Evolutionary conservation across 1,139 yeast species (phyloP).

Genomic region (Meyerozyma athensensis): DNA sequence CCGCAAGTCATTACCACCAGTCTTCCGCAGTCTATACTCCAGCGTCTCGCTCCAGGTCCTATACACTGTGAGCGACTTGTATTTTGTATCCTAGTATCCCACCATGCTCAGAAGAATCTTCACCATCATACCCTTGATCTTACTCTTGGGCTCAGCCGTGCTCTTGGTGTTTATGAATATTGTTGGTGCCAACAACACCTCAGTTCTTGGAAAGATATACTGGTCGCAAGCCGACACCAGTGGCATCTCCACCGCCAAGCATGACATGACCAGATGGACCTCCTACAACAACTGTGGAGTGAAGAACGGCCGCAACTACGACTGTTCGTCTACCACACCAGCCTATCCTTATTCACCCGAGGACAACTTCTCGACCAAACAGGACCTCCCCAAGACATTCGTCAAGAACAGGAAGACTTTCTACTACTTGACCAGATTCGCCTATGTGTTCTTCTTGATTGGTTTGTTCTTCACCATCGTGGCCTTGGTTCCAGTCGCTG

Average conservation of each 20-base stretch:
- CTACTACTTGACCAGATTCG: conserved; percentile 61
- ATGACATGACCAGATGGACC: conserved; percentile 62
- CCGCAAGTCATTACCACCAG: too few species aligned
- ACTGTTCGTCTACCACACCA: conserved; percentile 47
- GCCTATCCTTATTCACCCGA: conserved; percentile 68
- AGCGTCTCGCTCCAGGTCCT: too few species aligned
- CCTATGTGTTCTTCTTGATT: conserved; percentile 63
- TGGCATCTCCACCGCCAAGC: conserved; percentile 44
- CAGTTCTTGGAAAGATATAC: conserved; percentile 36
- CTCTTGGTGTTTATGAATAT: conserved; percentile 58
- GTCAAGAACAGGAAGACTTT: conserved; percentile 41
- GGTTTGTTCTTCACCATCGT: conserved; percentile 53
- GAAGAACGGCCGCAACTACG: conserved; percentile 26
- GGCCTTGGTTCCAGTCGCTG: conserved; percentile 37
- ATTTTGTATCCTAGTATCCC: too few species aligned
- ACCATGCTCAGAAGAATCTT: conserved; percentile 14
- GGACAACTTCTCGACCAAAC: conserved; percentile 44
- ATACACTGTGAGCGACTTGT: too few species aligned
- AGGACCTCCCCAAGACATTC: conserved; percentile 47
- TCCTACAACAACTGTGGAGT: conserved; percentile 59
- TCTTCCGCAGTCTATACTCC: too few species aligned
- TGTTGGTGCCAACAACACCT: conserved; percentile 49
- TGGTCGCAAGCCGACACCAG: conserved; percentile 70
- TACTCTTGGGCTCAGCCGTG: conserved; percentile 41
- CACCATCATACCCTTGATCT: conserved; percentile 24